Conservation (phyloP, 2,329 filamentous ascomycete genomes). For the Lachnellula suecica region DNA sequence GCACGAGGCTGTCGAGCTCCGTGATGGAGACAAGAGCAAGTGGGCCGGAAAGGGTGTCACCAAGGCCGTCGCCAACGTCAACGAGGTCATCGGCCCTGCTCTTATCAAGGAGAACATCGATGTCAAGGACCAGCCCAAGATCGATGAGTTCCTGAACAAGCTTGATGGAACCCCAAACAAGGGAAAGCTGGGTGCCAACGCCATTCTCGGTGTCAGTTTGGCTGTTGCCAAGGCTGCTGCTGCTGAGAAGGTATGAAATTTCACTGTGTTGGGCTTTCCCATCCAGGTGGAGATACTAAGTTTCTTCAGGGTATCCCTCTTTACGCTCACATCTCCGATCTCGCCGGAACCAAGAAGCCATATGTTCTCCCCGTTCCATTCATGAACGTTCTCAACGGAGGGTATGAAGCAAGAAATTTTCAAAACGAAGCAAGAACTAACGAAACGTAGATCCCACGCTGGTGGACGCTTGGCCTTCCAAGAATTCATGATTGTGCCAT, state of each 20-base stretch:
- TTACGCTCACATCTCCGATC: constrained; percentile 84
- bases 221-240: constrained; percentile 86
- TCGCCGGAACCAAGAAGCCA: constrained; percentile 87
- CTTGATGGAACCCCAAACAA: constrained; percentile 86
- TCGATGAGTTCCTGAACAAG: constrained; percentile 82
- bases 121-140: constrained; percentile 81
- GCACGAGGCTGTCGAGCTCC: constrained; percentile 89
- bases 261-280: not conserved
- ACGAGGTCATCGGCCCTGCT: constrained; percentile 75
- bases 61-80: constrained; percentile 86
- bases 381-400: constrained; percentile 89
- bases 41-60: constrained; percentile 86
- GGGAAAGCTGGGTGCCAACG: constrained; percentile 84
- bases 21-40: constrained; percentile 83
- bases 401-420: constrained; percentile 28
- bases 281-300: constrained; percentile 9
- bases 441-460: constrained; percentile 74
- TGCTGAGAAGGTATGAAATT: constrained; percentile 70
- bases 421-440: constrained; percentile 16
- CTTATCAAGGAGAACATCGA: constrained; percentile 81
- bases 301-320: constrained; percentile 67
- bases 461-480: constrained; percentile 95
- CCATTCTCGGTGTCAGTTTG: constrained; percentile 82
- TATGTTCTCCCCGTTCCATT: constrained; percentile 89
- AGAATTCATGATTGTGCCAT: constrained; percentile 94